Conservation (phyloP, 306 rosid genomes). For the Prunus campanulata region DNA sequence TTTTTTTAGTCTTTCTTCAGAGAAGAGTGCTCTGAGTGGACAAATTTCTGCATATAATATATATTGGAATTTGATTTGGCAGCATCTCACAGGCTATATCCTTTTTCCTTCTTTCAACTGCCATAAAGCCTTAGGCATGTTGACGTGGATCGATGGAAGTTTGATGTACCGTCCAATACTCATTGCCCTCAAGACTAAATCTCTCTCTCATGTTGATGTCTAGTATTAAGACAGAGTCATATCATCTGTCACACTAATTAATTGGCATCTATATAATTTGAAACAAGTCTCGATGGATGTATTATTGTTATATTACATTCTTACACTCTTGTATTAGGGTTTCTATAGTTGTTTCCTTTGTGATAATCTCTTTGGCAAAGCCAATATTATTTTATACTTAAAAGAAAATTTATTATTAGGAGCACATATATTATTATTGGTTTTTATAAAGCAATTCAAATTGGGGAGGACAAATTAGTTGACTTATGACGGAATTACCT, state of each 20-base stretch:
- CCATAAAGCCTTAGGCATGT: conserved; percentile 9
- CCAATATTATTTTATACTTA: no score
- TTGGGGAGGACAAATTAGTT: not conserved
- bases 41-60: conserved; percentile 12
- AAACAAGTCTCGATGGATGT: not conserved
- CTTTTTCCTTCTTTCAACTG: conserved; percentile 19
- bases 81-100: conserved; percentile 23
- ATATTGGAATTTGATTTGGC: conserved; percentile 45
- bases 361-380: no score
- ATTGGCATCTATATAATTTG: not conserved
- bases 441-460: no score
- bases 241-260: not conserved
- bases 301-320: no score
- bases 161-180: conserved; percentile 38
- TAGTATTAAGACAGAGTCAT: not conserved
- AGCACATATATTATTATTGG: not conserved
- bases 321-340: no score
- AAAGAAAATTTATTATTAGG: no score
- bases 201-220: not conserved
- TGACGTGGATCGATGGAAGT: conserved; percentile 43
- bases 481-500: no score
- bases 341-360: no score
- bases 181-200: conserved; percentile 34
- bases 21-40: conserved; percentile 30
- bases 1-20: conserved; percentile 16